Conservation (phyloP, 768 basidiomycete genomes). For the Termitomyces sp. region DNA sequence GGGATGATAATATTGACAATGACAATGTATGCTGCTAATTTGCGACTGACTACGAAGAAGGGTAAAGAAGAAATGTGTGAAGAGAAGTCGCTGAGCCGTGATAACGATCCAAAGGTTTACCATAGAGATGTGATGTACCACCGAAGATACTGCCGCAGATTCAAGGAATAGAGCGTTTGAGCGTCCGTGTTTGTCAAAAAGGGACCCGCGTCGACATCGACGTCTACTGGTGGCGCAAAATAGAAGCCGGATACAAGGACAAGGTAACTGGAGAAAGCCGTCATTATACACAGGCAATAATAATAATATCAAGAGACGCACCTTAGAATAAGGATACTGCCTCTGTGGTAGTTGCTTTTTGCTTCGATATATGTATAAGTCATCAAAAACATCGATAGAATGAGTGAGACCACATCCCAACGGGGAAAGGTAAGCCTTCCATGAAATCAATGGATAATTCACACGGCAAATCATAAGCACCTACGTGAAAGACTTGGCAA, state of each 20-base stretch:
- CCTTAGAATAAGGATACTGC: slow-evolving; percentile 93
- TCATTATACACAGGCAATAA: slow-evolving; percentile 2
- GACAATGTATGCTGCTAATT: slow-evolving; percentile 17
- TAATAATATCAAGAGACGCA: slow-evolving; percentile 24
- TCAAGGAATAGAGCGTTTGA: slow-evolving; percentile 32
- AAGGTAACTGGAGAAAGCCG: slow-evolving; percentile 59
- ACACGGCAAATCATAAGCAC: slow-evolving; percentile 23
- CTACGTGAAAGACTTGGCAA: slow-evolving; percentile 90
- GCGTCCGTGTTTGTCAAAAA: slow-evolving; percentile 7
- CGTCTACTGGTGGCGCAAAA: slow-evolving; percentile 62
- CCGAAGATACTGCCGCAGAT: slow-evolving; percentile 31
- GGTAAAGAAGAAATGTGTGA: background rate
- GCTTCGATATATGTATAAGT: slow-evolving; percentile 99
- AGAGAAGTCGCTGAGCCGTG: background rate
- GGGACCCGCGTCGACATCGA: slow-evolving; percentile 32
- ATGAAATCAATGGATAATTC: slow-evolving; percentile 2
- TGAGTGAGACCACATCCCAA: slow-evolving; percentile 95
- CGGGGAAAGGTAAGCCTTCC: slow-evolving; percentile 91
- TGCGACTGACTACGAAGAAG: background rate
- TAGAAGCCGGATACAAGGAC: slow-evolving; percentile 91
- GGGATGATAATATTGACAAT: slow-evolving; percentile 6
- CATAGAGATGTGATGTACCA: slow-evolving; percentile 31
- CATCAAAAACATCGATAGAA: slow-evolving; percentile 94
- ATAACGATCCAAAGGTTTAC: slow-evolving; percentile 6
- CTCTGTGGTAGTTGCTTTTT: slow-evolving; percentile 97